Evolutionary conservation across 306 rosid species (phyloP).

Genomic region (Gastrolobium bilobum): DNA sequence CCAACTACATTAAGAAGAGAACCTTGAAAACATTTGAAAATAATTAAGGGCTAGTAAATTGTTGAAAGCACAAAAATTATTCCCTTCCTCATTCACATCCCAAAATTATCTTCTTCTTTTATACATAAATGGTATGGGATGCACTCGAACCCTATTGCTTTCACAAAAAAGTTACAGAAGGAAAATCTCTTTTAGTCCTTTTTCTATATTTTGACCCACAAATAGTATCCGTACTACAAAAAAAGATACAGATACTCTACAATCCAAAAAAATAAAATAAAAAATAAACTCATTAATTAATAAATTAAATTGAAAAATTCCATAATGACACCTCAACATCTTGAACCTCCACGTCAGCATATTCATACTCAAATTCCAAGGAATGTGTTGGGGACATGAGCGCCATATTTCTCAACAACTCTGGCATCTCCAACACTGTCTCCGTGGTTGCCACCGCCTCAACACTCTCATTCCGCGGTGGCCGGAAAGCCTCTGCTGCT

Average conservation of each 20-base stretch:
- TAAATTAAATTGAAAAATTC: neutral
- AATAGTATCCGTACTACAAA: constrained; percentile 10
- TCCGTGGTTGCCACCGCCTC: constrained; percentile 31
- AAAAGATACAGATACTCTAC: neutral
- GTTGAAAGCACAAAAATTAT: neutral
- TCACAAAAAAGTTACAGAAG: neutral
- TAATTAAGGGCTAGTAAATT: neutral
- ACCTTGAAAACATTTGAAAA: neutral
- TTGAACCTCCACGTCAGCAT: constrained; percentile 57
- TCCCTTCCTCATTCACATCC: neutral
- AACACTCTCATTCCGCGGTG: neutral
- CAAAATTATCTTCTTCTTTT: neutral
- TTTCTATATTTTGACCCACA: constrained; percentile 2
- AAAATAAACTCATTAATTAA: too few species aligned
- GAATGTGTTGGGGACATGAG: constrained; percentile 60
- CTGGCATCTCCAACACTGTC: constrained; percentile 59
- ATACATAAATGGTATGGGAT: neutral
- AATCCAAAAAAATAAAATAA: neutral
- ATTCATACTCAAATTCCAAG: constrained; percentile 11
- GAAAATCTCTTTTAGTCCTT: neutral
- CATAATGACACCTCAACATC: constrained; percentile 54
- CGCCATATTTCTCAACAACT: constrained; percentile 64
- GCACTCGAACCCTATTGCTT: neutral
- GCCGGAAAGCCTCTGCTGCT: neutral
- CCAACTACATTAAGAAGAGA: neutral